These are phyloP conservation scores for Schizopora paradoxa DNA, from an alignment of 1,284 basidiomycete genomes.

Conservation along the genomic window DNA sequence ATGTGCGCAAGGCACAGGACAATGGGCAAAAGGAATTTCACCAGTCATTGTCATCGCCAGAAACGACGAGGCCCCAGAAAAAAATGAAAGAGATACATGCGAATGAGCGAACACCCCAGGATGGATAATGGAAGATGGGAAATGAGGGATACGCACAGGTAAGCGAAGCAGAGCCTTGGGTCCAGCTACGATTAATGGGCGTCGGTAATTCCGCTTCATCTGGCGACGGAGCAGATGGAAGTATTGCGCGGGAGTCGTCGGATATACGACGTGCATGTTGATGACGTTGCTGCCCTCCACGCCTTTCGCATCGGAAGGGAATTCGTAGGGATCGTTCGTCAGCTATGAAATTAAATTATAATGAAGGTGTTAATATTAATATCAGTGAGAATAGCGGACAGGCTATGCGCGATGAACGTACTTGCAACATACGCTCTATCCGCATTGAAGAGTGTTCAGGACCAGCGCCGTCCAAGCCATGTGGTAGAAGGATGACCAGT, in stretches of 20 bases:
- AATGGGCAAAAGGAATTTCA: too few species aligned
- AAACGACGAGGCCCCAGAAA: too few species aligned
- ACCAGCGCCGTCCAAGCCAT: constrained; percentile 85
- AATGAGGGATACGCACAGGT: constrained; percentile 45
- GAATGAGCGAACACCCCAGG: too few species aligned
- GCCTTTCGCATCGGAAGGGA: too few species aligned
- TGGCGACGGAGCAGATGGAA: constrained; percentile 86
- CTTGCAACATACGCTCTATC: constrained; percentile 83
- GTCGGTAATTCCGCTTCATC: constrained; percentile 77
- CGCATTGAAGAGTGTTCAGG: constrained; percentile 87
- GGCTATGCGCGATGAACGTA: constrained; percentile 24
- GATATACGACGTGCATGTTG: constrained; percentile 82
- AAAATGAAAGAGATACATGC: too few species aligned
- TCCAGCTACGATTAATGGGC: constrained; percentile 76
- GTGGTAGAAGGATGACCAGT: constrained; percentile 79
- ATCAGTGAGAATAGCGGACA: too few species aligned
- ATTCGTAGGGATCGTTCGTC: constrained; percentile 60
- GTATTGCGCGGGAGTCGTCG: constrained; percentile 84
- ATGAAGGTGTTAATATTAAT: constrained; percentile 1
- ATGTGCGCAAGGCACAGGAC: too few species aligned
- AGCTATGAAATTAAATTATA: constrained; percentile 37
- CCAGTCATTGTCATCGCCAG: too few species aligned
- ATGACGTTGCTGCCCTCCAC: constrained; percentile 40
- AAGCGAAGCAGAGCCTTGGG: constrained; percentile 80
- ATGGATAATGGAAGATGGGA: not conserved